Evolutionary conservation across 2,329 filamentous ascomycete species (phyloP).

Genomic region (Verticillium klebahnii): DNA sequence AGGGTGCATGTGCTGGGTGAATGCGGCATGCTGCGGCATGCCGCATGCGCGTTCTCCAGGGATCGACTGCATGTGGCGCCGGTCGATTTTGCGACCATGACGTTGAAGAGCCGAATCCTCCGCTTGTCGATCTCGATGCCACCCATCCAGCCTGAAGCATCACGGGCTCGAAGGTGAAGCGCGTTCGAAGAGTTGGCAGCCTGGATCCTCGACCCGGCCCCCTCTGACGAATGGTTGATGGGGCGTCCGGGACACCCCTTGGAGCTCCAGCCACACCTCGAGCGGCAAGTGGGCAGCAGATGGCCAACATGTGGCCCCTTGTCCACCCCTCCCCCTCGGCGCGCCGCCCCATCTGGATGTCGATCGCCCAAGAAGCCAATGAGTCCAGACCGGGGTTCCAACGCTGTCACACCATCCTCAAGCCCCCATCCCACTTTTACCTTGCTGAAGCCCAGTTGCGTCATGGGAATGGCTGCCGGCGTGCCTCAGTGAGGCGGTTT

Average conservation of each 20-base stretch:
- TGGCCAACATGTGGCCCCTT: background rate
- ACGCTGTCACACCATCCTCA: conserved; percentile 12
- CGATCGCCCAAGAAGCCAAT: conserved; percentile 23
- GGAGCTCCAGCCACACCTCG: background rate
- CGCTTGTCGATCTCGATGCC: background rate
- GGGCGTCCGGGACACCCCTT: background rate
- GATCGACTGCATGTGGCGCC: background rate
- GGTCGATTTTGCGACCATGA: background rate
- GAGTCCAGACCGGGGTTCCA: conserved; percentile 1
- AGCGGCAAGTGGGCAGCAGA: background rate
- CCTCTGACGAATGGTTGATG: background rate
- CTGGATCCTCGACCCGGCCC: background rate
- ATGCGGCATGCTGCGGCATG: background rate
- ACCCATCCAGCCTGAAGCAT: background rate
- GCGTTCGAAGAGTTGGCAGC: background rate
- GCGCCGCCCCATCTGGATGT: conserved; percentile 12
- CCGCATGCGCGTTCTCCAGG: background rate
- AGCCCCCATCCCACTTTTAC: conserved; percentile 3
- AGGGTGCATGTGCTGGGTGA: background rate
- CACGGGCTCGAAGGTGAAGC: background rate
- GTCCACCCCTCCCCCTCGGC: background rate
- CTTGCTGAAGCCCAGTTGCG: conserved; percentile 10
- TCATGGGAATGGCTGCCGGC: conserved; percentile 8
- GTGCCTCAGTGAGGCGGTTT: background rate
- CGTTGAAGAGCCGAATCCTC: background rate